A percentile compares a stretch with the other conserved stretches of the same genome.
Conservation (phyloP, 2,329 filamentous ascomycete genomes). For the Diaporthe eres region DNA sequence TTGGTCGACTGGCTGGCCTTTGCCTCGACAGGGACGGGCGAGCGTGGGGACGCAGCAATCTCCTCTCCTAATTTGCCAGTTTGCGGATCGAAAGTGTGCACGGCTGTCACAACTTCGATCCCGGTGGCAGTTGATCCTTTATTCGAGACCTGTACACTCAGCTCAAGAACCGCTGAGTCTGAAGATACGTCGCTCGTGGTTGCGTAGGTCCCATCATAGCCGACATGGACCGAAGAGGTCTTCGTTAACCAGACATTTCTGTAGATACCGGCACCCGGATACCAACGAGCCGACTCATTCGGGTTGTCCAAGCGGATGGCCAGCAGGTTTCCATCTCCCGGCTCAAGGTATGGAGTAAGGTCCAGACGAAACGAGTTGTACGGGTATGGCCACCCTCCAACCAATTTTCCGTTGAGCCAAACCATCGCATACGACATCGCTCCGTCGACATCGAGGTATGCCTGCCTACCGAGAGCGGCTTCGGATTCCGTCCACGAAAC, state of each 20-base stretch:
- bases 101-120: slow-evolving; percentile 57
- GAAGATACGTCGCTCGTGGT: slow-evolving; percentile 61
- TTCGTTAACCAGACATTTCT: slow-evolving; percentile 69
- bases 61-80: slow-evolving; percentile 48
- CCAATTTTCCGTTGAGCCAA: slow-evolving; percentile 64
- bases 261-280: slow-evolving; percentile 68
- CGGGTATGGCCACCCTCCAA: slow-evolving; percentile 66
- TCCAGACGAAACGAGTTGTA: slow-evolving; percentile 67
- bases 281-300: slow-evolving; percentile 64
- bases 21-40: slow-evolving; percentile 49
- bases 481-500: slow-evolving; percentile 49
- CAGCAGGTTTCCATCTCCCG: slow-evolving; percentile 56
- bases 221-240: slow-evolving; percentile 60
- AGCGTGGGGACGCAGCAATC: slow-evolving; percentile 52
- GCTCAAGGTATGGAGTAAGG: slow-evolving; percentile 58
- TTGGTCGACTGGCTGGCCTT: slow-evolving; percentile 53
- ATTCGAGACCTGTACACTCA: slow-evolving; percentile 64
- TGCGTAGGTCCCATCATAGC: slow-evolving; percentile 64
- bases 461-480: slow-evolving; percentile 52
- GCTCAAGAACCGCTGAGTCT: slow-evolving; percentile 58
- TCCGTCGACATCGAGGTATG: slow-evolving; percentile 65
- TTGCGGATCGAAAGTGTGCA: slow-evolving; percentile 55
- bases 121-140: slow-evolving; percentile 48
- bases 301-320: slow-evolving; percentile 67
- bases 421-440: slow-evolving; percentile 67